Conservation (phyloP, 2,329 filamentous ascomycete species). For the Fusarium sp. region DNA sequence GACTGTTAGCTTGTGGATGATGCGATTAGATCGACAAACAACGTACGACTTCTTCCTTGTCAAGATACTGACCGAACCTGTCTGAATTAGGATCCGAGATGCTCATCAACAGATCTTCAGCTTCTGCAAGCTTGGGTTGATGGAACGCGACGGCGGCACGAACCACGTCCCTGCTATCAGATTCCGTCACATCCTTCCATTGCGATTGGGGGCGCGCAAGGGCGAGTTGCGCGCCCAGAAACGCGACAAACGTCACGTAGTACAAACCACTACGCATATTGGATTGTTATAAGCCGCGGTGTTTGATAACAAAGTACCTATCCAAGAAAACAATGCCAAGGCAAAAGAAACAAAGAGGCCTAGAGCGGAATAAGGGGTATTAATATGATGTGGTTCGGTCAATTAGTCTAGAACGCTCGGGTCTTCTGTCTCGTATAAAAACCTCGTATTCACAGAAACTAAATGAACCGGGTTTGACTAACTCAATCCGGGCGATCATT, state of each 20-base stretch:
- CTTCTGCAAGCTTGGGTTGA: conserved; percentile 7
- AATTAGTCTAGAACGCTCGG: not conserved
- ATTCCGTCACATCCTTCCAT: not conserved
- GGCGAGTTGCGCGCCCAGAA: not conserved
- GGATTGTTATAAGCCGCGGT: no score
- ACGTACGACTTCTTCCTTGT: not conserved
- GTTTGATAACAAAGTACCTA: no score
- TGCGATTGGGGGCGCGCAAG: conserved; percentile 1
- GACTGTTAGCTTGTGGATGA: not conserved
- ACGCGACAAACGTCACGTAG: not conserved
- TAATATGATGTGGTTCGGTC: not conserved
- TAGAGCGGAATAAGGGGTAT: not conserved
- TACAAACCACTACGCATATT: not conserved
- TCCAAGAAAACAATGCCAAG: no score
- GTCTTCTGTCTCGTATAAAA: not conserved
- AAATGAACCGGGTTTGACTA: not conserved
- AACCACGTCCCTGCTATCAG: not conserved
- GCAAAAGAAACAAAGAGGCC: not conserved
- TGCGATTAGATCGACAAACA: no score
- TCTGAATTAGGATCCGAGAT: not conserved
- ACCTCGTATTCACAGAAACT: conserved; percentile 8
- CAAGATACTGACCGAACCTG: conserved; percentile 8
- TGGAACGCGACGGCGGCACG: conserved; percentile 14
- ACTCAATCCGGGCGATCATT: not conserved
- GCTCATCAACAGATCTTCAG: conserved; percentile 6